Evolutionary conservation across 2,329 filamentous ascomycete genomes (phyloP).

Genomic region (Dothiorella sarmentorum): DNA sequence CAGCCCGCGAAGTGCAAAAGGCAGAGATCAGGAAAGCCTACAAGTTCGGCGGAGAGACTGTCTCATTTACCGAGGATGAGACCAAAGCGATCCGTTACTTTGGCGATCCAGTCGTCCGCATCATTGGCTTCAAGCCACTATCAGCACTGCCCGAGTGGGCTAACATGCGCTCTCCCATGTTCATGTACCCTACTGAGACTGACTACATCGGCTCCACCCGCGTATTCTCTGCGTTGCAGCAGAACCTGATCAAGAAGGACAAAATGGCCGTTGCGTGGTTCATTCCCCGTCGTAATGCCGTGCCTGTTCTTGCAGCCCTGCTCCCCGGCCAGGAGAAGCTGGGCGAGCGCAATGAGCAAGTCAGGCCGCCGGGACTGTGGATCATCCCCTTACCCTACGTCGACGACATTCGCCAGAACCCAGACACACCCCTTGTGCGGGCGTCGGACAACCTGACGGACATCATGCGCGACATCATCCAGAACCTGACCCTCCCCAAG

Average conservation of each 20-base stretch:
- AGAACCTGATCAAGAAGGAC: constrained; percentile 74
- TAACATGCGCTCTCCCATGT: constrained; percentile 78
- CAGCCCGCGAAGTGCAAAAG: constrained; percentile 71
- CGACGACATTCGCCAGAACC: constrained; percentile 78
- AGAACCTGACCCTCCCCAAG: constrained; percentile 85
- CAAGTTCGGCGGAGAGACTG: constrained; percentile 89
- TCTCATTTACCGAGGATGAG: constrained; percentile 83
- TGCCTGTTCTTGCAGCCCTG: constrained; percentile 75
- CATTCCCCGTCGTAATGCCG: constrained; percentile 74
- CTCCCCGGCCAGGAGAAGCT: constrained; percentile 68
- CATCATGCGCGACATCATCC: constrained; percentile 75
- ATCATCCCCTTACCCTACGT: constrained; percentile 82
- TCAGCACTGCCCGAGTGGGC: constrained; percentile 76
- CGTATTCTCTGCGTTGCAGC: constrained; percentile 86
- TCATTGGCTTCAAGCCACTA: constrained; percentile 90
- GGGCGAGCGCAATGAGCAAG: constrained; percentile 63
- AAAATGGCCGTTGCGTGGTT: constrained; percentile 90
- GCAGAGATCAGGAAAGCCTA: constrained; percentile 85
- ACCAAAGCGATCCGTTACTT: constrained; percentile 74
- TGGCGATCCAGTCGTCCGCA: constrained; percentile 75
- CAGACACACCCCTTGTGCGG: constrained; percentile 51
- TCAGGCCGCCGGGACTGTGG: constrained; percentile 81
- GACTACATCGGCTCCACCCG: constrained; percentile 87
- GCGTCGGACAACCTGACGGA: constrained; percentile 69
- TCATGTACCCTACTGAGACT: constrained; percentile 91